These are phyloP conservation scores for Ceriops decandra DNA, from an alignment of 345 rosid species.

Conservation along the genomic window DNA sequence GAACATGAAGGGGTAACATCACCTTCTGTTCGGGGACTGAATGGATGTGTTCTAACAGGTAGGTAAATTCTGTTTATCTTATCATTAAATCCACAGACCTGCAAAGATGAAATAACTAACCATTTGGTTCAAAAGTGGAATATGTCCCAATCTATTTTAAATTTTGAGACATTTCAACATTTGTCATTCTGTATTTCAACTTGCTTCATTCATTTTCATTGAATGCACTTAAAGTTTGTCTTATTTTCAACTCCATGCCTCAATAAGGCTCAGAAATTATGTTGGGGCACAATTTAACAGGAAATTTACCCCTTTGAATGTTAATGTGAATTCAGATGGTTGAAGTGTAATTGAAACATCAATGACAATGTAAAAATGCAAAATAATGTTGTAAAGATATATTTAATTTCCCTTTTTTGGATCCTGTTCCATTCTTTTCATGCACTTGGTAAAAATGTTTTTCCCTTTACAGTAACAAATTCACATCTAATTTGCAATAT, in stretches of 20 bases:
- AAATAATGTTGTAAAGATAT: no score
- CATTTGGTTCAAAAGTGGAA: no score
- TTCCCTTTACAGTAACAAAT: slow-evolving; percentile 7
- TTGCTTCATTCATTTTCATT: no score
- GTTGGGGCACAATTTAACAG: neutral
- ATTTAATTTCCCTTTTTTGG: neutral
- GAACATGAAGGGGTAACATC: slow-evolving; percentile 29
- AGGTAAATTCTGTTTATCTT: slow-evolving; percentile 19
- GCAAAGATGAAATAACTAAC: no score
- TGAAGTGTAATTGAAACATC: neutral
- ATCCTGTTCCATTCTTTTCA: slow-evolving; percentile 3
- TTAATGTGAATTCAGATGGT: no score
- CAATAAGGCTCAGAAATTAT: neutral
- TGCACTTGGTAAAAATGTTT: neutral
- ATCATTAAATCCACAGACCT: neutral
- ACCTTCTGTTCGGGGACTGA: slow-evolving; percentile 26
- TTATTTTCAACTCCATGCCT: no score
- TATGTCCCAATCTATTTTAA: neutral
- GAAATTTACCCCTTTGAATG: no score
- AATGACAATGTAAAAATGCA: neutral
- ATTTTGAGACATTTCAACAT: neutral
- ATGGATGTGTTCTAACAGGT: slow-evolving; percentile 36
- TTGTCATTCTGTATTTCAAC: neutral
- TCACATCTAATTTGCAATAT: slow-evolving; percentile 30
- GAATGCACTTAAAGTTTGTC: no score